phyloP scores from a whole-genome alignment of 176 grass and related monocot species.

The Eleusine indica region DNA sequence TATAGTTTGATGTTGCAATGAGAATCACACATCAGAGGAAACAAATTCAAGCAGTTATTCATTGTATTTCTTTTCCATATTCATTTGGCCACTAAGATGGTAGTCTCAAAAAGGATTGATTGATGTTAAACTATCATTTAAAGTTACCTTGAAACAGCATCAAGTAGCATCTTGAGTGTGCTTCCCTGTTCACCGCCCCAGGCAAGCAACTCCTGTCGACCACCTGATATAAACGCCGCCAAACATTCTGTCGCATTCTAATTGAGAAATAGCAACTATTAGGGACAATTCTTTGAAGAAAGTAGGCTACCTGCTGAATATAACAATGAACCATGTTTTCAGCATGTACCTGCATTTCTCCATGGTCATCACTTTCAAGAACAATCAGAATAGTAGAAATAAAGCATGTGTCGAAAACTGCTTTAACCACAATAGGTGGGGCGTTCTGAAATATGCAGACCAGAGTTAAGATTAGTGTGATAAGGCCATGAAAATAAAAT shows the following conservation, averaged over 20 bases:
- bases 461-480: constrained; percentile 26
- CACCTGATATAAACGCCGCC: constrained; percentile 81
- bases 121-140: background rate
- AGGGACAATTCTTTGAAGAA: constrained; percentile 22
- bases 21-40: constrained; percentile 5
- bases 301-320: constrained; percentile 26
- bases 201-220: constrained; percentile 77
- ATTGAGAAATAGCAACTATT: constrained; percentile 42
- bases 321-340: constrained; percentile 27
- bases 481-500: constrained; percentile 15
- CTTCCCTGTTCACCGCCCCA: constrained; percentile 68
- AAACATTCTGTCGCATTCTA: constrained; percentile 99
- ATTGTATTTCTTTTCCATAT: constrained; percentile 20
- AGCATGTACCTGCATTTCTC: constrained; percentile 85
- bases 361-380: constrained; percentile 95
- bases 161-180: constrained; percentile 81
- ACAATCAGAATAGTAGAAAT: constrained; percentile 78
- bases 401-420: constrained; percentile 84
- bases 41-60: background rate
- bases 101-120: background rate
- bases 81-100: background rate
- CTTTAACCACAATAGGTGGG: constrained; percentile 67
- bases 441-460: constrained; percentile 65
- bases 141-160: constrained; percentile 85
- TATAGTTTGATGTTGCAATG: constrained; percentile 15